These are phyloP conservation scores for Pseudogymnoascus destructans DNA, from an alignment of 2,329 filamentous ascomycete species.

Conservation along the genomic window DNA sequence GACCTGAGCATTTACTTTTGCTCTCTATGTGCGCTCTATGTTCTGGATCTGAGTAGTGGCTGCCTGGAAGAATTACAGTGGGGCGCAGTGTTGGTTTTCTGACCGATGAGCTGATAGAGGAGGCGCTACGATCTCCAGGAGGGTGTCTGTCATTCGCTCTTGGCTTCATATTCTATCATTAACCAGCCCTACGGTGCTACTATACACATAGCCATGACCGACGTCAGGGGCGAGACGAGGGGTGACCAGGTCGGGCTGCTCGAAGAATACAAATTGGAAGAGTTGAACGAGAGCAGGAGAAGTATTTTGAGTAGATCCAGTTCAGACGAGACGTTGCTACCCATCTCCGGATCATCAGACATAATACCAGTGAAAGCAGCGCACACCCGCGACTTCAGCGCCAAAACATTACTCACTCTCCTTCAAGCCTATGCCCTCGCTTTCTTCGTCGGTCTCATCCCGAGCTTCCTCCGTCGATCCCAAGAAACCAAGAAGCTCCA, in stretches of 20 bases:
- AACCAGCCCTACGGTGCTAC: neutral
- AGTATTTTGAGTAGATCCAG: neutral
- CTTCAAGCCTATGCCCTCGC: neutral
- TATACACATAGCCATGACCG: neutral
- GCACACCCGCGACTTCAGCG: neutral
- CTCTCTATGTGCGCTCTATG: neutral
- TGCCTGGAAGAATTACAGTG: neutral
- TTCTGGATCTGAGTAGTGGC: neutral
- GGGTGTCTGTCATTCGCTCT: neutral
- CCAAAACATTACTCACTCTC: neutral
- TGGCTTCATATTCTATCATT: neutral
- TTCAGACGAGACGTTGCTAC: neutral
- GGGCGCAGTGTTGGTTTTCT: neutral
- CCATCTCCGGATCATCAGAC: neutral
- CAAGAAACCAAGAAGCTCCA: constrained; percentile 9
- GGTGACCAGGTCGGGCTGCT: neutral
- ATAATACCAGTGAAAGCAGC: neutral
- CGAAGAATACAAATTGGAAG: neutral
- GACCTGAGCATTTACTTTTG: neutral
- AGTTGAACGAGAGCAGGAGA: neutral
- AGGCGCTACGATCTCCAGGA: neutral
- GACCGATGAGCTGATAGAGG: neutral
- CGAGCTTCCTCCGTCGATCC: constrained; percentile 4
- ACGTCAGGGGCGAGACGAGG: neutral
- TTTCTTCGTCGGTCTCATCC: constrained; percentile 4